Conservation (phyloP, 768 basidiomycete species). For the Xerocomellus chrysenteron region DNA sequence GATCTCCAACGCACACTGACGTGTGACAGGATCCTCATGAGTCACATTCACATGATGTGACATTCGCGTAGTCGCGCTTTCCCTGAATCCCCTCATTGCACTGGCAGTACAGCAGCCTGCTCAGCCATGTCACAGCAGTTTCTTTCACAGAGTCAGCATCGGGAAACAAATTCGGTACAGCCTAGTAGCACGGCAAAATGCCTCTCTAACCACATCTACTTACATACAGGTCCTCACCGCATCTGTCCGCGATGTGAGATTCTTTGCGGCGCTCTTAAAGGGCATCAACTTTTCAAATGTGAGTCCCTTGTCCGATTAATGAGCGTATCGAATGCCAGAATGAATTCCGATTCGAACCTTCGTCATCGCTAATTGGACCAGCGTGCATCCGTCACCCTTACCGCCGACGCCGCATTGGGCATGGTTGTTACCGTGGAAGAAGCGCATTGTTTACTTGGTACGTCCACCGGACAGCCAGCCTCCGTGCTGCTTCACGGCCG, state of each 20-base stretch:
- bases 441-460: conserved; percentile 76
- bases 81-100: neutral
- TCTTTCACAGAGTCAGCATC: conserved; percentile 19
- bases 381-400: conserved; percentile 76
- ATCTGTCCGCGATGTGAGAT: conserved; percentile 78
- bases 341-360: conserved; percentile 6
- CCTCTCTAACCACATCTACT: conserved; percentile 1
- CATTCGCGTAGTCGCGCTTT: neutral
- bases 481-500: conserved; percentile 1
- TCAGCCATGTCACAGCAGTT: conserved; percentile 20
- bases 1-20: no score
- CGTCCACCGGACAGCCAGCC: conserved; percentile 17
- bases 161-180: conserved; percentile 26
- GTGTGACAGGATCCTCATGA: neutral
- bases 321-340: neutral
- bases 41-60: conserved; percentile 16
- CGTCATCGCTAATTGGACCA: conserved; percentile 29
- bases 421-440: conserved; percentile 84
- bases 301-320: conserved; percentile 28
- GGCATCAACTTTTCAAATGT: conserved; percentile 83
- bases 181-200: neutral
- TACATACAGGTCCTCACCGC: conserved; percentile 56
- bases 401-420: conserved; percentile 64
- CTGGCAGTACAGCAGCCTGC: no score
- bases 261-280: conserved; percentile 73